phyloP scores from a whole-genome alignment of 225 moss, liverwort and hornwort species.

The Lunularia cruciata region DNA sequence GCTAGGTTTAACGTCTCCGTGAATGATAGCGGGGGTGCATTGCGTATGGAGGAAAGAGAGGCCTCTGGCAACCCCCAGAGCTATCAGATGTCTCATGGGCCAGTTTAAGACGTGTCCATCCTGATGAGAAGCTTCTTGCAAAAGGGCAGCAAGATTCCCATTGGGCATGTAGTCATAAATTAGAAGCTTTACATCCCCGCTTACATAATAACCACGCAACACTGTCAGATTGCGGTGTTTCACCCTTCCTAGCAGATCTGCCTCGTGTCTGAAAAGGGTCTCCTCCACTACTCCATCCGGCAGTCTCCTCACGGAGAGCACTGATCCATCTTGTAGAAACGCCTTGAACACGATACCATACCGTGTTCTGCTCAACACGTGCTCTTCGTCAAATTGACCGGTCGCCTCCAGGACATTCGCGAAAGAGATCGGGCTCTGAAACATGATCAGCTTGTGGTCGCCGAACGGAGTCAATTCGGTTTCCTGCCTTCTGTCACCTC shows the following conservation, averaged over 20 bases:
- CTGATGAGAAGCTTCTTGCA: conserved; percentile 79
- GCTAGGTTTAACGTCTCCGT: conserved; percentile 85
- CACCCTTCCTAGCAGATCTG: conserved; percentile 74
- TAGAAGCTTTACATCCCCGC: conserved; percentile 75
- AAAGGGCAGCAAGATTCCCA: conserved; percentile 74
- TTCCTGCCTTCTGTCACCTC: conserved; percentile 23
- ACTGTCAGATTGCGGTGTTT: conserved; percentile 86
- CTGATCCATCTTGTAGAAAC: conserved; percentile 83
- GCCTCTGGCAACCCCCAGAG: conserved; percentile 70
- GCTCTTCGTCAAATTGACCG: conserved; percentile 92
- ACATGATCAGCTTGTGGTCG: conserved; percentile 80
- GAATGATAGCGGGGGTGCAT: conserved; percentile 70
- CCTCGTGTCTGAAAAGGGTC: conserved; percentile 71
- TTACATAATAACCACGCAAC: conserved; percentile 73
- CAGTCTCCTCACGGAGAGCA: conserved; percentile 70
- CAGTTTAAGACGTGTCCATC: conserved; percentile 78
- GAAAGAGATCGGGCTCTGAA: conserved; percentile 66
- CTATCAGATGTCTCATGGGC: conserved; percentile 87
- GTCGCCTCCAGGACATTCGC: conserved; percentile 82
- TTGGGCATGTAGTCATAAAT: conserved; percentile 97
- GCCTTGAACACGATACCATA: conserved; percentile 96
- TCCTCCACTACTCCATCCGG: conserved; percentile 72
- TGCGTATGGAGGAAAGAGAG: conserved; percentile 70
- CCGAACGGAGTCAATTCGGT: conserved; percentile 31
- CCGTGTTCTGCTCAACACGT: conserved; percentile 78